Evolutionary conservation across 1,284 basidiomycete species (phyloP).

Genomic region (Ustilago cynodontis): DNA sequence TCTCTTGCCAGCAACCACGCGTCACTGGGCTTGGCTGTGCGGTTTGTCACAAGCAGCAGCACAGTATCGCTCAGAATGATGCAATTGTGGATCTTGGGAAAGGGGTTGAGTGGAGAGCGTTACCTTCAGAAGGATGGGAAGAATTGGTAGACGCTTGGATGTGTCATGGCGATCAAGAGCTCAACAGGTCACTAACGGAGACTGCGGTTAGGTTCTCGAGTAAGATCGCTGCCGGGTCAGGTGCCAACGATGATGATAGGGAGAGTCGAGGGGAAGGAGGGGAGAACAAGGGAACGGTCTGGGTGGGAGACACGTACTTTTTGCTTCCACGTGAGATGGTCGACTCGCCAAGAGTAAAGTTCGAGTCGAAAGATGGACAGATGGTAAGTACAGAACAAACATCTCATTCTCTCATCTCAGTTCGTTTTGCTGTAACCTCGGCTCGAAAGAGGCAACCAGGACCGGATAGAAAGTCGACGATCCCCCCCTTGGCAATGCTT

Average conservation of each 20-base stretch:
- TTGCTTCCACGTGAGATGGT: slow-evolving; percentile 9
- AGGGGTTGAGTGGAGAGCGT: slow-evolving; percentile 77
- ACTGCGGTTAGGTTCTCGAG: slow-evolving; percentile 40
- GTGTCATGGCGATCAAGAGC: slow-evolving; percentile 87
- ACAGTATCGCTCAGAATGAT: background rate
- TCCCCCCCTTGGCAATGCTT: slow-evolving; percentile 7
- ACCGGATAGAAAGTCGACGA: slow-evolving; percentile 50
- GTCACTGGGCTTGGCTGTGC: slow-evolving; percentile 24
- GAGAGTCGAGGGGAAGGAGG: too few relatives aligned
- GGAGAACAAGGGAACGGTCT: slow-evolving; percentile 13
- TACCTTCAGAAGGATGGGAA: slow-evolving; percentile 95
- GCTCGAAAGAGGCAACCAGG: slow-evolving; percentile 1
- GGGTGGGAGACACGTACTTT: slow-evolving; percentile 46
- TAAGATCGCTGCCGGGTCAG: background rate
- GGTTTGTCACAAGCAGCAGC: background rate
- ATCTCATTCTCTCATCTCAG: too few relatives aligned
- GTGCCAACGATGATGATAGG: background rate
- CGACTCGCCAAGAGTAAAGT: background rate
- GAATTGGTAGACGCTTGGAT: slow-evolving; percentile 98
- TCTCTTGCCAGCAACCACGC: background rate
- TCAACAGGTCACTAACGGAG: slow-evolving; percentile 51
- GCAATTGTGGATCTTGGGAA: background rate
- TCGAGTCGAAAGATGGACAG: background rate
- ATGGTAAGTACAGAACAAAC: slow-evolving; percentile 23
- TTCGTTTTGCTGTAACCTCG: background rate